Evolutionary conservation across 441 rosid genomes (phyloP).

Genomic region (Erodium moschatum): DNA sequence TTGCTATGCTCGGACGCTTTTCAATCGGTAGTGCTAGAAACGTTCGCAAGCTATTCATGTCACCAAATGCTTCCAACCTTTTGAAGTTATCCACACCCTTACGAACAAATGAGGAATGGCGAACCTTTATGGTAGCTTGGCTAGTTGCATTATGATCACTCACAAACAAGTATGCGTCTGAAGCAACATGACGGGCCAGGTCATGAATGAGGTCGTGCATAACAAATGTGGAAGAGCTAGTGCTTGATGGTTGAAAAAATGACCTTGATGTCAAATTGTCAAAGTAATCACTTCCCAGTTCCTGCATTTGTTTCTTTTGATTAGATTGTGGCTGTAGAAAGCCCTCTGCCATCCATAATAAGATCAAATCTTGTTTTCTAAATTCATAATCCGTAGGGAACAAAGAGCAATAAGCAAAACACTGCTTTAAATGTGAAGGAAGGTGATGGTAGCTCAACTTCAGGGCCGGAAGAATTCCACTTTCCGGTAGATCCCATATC

Average conservation of each 20-base stretch:
- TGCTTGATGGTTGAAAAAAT: constrained; percentile 10
- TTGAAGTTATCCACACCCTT: background rate
- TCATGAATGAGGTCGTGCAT: constrained; percentile 17
- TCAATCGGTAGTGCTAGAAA: background rate
- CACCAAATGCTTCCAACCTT: background rate
- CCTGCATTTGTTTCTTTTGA: background rate
- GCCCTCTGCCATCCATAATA: constrained; percentile 17
- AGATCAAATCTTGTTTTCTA: background rate
- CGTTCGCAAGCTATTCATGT: background rate
- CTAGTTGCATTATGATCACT: background rate
- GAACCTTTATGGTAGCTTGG: background rate
- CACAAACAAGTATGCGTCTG: background rate
- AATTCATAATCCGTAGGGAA: background rate
- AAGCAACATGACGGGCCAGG: background rate
- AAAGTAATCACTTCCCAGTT: background rate
- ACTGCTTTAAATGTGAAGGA: background rate
- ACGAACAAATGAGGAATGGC: background rate
- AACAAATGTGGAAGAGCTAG: background rate
- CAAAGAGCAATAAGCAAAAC: constrained; percentile 13
- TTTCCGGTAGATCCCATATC: constrained; percentile 8
- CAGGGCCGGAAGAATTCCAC: background rate
- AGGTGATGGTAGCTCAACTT: constrained; percentile 12
- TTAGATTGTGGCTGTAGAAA: background rate
- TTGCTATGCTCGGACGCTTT: background rate
- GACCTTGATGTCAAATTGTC: background rate